Base-by-base conservation (phyloP, 768 basidiomycete species). In the Phallus indusiatus region DNA sequence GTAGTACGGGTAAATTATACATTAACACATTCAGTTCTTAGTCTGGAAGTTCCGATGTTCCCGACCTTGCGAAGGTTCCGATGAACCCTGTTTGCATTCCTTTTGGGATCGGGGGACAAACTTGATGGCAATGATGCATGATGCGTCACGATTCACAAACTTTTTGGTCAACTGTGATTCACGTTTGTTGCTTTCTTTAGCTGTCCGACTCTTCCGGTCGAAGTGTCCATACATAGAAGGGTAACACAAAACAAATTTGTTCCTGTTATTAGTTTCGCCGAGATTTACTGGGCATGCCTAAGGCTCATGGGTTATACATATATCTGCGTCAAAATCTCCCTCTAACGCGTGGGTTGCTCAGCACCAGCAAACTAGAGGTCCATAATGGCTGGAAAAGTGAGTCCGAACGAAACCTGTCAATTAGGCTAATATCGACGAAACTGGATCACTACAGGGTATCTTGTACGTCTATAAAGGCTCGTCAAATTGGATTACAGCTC, bases 401-500 rank as follows among this genome's bases (percentile, higher is more conserved):
- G 42, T 42, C n/a, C 12, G n/a, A 42, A 10, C 5, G 12, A 42
- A 42, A 28, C 7, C 28, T 28, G 28, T 7, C 28, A 28, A 28
- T 28, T 28, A 7, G 28, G 28, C 28, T 28, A 28, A 28, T 28
- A 28, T 28, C 7, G 28, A 28, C 28, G 28, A 28, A n/a, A 28
- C 28, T 28, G 28, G 7, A 10, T 4, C 42, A 12, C n/a, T 42
- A 42, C 42, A 42, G 42, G 42, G 42, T n/a, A 54, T 69, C 20
- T 63, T 77, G 52, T 76, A 76, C 61, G 71, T 69, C 18, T 76
- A 72, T 57, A 37, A 63, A 20, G 58, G 54, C 35, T 75, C 72
- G 47, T 70, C 79, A 16, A 42, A 42, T n/a, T 78, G 76, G 76
- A 69, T 75, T 7, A 68, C 72, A 1, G 74, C 67, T 1, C 69